Conservation (phyloP, 345 rosid species). For the Turritis glabra region DNA sequence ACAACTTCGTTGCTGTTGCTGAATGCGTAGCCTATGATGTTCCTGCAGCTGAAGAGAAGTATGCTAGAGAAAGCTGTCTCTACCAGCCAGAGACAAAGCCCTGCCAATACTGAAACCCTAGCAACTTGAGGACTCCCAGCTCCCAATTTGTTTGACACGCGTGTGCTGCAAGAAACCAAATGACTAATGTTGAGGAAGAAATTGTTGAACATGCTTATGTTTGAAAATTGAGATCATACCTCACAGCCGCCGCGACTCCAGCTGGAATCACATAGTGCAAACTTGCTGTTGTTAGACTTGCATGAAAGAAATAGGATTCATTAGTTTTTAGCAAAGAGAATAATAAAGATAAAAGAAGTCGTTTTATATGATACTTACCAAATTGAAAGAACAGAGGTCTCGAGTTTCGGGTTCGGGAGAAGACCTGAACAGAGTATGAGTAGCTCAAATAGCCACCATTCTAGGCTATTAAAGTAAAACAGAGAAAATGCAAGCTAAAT, state of each 20-base stretch:
- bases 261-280: slow-evolving; percentile 40
- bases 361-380: slow-evolving; percentile 37
- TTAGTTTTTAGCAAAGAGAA: not conserved
- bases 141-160: slow-evolving; percentile 51
- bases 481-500: not conserved
- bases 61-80: slow-evolving; percentile 35
- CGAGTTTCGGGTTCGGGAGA: slow-evolving; percentile 54
- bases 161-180: slow-evolving; percentile 36
- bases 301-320: not conserved
- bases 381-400: slow-evolving; percentile 67
- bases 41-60: slow-evolving; percentile 30
- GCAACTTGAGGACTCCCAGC: slow-evolving; percentile 35
- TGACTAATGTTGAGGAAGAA: not conserved
- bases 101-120: slow-evolving; percentile 23
- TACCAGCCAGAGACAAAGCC: slow-evolving; percentile 27
- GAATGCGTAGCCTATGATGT: slow-evolving; percentile 27
- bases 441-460: slow-evolving; percentile 73
- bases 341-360: not conserved
- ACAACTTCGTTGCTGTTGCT: slow-evolving; percentile 31
- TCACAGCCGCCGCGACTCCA: slow-evolving; percentile 42
- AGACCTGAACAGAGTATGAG: slow-evolving; percentile 51
- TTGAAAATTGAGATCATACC: slow-evolving; percentile 18
- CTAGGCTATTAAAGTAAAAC: slow-evolving; percentile 42
- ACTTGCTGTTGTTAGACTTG: slow-evolving; percentile 38
- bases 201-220: not conserved